Evolutionary conservation across 2,329 filamentous ascomycete genomes (phyloP).

Genomic region (Bipolaris zeicola): DNA sequence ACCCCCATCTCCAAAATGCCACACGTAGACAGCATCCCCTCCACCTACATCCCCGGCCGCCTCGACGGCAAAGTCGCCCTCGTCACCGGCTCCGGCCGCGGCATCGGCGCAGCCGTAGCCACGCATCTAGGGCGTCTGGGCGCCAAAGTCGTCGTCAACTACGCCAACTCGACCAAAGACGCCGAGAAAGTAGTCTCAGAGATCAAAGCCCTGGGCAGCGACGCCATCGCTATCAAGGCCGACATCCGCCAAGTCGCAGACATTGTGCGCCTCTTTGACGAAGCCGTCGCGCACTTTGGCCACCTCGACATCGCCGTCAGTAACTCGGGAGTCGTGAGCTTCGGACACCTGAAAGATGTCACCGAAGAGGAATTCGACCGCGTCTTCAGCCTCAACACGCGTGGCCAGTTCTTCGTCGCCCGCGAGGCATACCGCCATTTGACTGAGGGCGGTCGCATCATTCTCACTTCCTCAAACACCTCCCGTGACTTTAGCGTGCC

Average conservation of each 20-base stretch:
- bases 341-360: constrained; percentile 69
- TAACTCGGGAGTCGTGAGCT: constrained; percentile 64
- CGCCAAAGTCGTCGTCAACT: constrained; percentile 68
- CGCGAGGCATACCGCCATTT: constrained; percentile 73
- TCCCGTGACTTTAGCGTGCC: constrained; percentile 67
- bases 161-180: constrained; percentile 57
- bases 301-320: constrained; percentile 51
- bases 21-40: not conserved
- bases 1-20: not conserved
- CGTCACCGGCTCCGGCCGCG: constrained; percentile 65
- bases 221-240: constrained; percentile 61
- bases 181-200: constrained; percentile 52
- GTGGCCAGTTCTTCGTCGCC: constrained; percentile 75
- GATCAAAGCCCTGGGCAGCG: constrained; percentile 51
- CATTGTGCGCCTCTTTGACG: constrained; percentile 54
- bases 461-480: constrained; percentile 74
- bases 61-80: constrained; percentile 58
- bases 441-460: constrained; percentile 69
- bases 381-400: constrained; percentile 69
- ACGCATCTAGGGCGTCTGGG: constrained; percentile 67
- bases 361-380: constrained; percentile 71
- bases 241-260: constrained; percentile 59
- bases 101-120: constrained; percentile 67
- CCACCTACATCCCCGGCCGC: constrained; percentile 12
- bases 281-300: constrained; percentile 48